These are phyloP conservation scores for Apiotrichum sp. DNA, from an alignment of 1,284 basidiomycete genomes.

Conservation along the genomic window DNA sequence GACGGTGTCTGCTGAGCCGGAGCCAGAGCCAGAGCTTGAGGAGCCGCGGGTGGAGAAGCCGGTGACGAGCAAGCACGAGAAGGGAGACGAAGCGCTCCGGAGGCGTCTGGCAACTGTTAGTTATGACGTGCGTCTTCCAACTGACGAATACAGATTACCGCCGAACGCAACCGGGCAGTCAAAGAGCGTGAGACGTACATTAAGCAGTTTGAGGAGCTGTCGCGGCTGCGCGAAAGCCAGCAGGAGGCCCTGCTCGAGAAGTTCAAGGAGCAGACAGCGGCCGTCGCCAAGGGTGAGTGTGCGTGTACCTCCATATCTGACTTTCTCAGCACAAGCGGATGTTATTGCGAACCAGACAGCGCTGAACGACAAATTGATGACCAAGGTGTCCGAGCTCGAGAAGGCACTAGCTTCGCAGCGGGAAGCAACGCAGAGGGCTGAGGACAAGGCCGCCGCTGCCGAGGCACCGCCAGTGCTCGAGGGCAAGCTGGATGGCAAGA, in stretches of 20 bases:
- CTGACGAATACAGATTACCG: conserved; percentile 19
- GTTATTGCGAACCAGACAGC: conserved; percentile 35
- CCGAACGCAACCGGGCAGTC: conserved; percentile 27
- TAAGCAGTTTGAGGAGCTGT: conserved; percentile 44
- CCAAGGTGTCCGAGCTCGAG: conserved; percentile 30
- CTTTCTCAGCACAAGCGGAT: conserved; percentile 35
- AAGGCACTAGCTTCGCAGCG: conserved; percentile 24
- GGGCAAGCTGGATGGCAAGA: conserved; percentile 26
- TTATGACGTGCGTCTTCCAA: neutral
- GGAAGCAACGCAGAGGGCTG: conserved; percentile 10
- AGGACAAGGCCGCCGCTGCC: conserved; percentile 2
- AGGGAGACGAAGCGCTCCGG: neutral
- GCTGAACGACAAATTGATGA: conserved; percentile 34
- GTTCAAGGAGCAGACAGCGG: conserved; percentile 35
- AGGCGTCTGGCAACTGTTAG: conserved; percentile 18
- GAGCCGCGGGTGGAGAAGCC: too few relatives aligned
- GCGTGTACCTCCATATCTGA: neutral
- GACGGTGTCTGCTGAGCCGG: neutral
- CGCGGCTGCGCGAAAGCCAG: conserved; percentile 27
- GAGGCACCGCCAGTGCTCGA: conserved; percentile 11
- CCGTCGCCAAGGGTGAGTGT: conserved; percentile 31
- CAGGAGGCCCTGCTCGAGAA: conserved; percentile 33
- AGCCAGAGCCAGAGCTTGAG: too few relatives aligned
- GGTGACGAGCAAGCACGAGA: too few relatives aligned
- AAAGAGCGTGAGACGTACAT: conserved; percentile 35